Evolutionary conservation across 2,329 filamentous ascomycete genomes (phyloP).

Genomic region (Clonostachys sp.): DNA sequence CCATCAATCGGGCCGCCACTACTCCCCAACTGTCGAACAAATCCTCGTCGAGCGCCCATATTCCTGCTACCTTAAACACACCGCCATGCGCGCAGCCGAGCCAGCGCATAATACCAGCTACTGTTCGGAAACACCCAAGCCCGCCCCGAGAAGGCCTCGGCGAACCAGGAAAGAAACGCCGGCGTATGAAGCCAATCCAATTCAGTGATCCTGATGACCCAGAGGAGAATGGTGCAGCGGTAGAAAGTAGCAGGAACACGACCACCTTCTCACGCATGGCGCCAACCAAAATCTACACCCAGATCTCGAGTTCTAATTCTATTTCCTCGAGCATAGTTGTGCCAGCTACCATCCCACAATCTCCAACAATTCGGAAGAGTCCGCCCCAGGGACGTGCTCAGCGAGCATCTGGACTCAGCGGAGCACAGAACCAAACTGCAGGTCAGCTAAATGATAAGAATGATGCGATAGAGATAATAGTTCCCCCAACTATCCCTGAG

Average conservation of each 20-base stretch:
- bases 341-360: not conserved
- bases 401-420: too few relatives aligned
- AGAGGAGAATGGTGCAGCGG: not conserved
- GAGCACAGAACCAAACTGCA: too few relatives aligned
- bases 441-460: too few relatives aligned
- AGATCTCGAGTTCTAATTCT: conserved; percentile 1
- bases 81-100: conserved; percentile 14
- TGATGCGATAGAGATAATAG: too few relatives aligned
- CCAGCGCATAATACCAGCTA: conserved; percentile 7
- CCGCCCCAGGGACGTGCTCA: too few relatives aligned
- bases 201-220: not conserved
- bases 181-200: conserved; percentile 2
- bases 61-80: conserved; percentile 4
- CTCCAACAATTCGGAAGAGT: too few relatives aligned
- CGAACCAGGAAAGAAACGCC: not conserved
- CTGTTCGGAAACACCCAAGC: not conserved
- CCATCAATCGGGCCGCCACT: too few relatives aligned
- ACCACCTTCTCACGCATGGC: conserved; percentile 1
- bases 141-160: too few relatives aligned
- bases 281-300: not conserved
- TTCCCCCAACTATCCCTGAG: not conserved
- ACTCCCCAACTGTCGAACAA: too few relatives aligned
- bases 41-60: too few relatives aligned
- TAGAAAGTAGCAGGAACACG: not conserved
- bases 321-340: conserved; percentile 1